Base-by-base conservation (phyloP, 2,329 filamentous ascomycete genomes). In the Xylariaceae sp. region DNA sequence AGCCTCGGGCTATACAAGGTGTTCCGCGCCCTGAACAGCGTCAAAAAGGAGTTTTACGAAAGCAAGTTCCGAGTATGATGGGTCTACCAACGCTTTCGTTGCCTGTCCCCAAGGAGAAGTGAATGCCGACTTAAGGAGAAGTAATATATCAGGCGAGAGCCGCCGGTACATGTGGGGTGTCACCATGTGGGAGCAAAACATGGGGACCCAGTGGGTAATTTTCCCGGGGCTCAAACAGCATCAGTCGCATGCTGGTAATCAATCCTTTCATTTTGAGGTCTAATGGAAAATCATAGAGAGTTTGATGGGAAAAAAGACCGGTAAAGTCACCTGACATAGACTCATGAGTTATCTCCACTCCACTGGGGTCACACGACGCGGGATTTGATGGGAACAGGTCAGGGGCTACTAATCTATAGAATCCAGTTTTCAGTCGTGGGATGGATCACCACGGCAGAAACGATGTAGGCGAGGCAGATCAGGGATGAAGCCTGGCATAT, bases 1-100 rank as follows among this genome's bases (percentile, higher is more conserved):
- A 97, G 74, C 92, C 92, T 35, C 84, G 92, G 59, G 86, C 90
- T 63, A 93, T 96, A 45, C 91, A 96, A 72, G 92, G 92, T 41
- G 86, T 92, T n/a, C 92, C 92, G 23, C 77, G 83, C 39, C 79
- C 81, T 15, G 81, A 83, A 60, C 78, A 79, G 58, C 77, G 79
- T 37, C 75, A 75, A 6, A 76, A 77, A 45, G 79, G 80, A 34
- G 73, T 85, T 53, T 68, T 81, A 56, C 73, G 82, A 64, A 85
- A 85, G 69, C 82, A 85, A 67, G 82, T 85, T 23, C 71, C 71
- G n/a, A 72, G 70, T 57, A 72, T 73, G 71, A 67, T 73, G 66
- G 67, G 66, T 4, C 55, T 70, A 23, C 60, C 68, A 30, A 65
- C 63, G 34, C 67, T 70, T 18, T 61, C 66, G 41, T 65, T 70